Evolutionary conservation across 352 stramenopile genomes (phyloP).

Genomic region (Phytophthora agathidicida): DNA sequence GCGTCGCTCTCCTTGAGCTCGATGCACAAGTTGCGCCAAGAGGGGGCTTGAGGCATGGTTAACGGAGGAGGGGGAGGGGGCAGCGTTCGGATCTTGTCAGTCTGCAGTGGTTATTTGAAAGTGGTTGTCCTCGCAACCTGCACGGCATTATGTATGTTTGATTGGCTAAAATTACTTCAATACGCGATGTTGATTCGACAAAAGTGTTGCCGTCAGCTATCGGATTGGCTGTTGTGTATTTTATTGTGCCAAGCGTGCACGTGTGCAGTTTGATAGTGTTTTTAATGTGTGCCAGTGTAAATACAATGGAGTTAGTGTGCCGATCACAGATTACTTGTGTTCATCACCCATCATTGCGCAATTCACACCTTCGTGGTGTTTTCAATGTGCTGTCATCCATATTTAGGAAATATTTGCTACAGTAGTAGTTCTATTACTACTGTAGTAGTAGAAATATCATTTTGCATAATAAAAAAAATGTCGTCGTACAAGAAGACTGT

Average conservation of each 20-base stretch:
- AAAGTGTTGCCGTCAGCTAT: background rate
- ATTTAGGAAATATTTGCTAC: too few species aligned
- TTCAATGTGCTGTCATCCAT: constrained; percentile 6
- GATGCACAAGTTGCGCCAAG: background rate
- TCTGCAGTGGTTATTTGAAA: background rate
- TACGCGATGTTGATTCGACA: background rate
- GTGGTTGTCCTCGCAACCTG: background rate
- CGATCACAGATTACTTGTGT: background rate
- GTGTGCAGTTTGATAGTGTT: background rate
- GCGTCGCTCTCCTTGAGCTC: constrained; percentile 8
- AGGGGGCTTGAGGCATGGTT: background rate
- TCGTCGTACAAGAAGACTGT: constrained; percentile 74
- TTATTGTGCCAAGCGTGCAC: background rate
- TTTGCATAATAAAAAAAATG: constrained; percentile 14
- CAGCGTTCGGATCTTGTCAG: too few species aligned
- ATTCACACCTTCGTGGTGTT: constrained; percentile 2
- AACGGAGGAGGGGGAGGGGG: background rate
- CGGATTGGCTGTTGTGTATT: background rate
- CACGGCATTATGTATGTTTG: background rate
- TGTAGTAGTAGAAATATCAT: too few species aligned
- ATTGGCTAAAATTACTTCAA: background rate
- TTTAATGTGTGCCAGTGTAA: background rate
- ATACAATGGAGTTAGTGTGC: background rate
- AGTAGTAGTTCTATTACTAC: too few species aligned
- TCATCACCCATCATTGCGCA: background rate